Evolutionary conservation across 208 protist species (phyloP), one percentile per base, ranked within the genome.

Genomic region (Porcisia deanei): DNA sequence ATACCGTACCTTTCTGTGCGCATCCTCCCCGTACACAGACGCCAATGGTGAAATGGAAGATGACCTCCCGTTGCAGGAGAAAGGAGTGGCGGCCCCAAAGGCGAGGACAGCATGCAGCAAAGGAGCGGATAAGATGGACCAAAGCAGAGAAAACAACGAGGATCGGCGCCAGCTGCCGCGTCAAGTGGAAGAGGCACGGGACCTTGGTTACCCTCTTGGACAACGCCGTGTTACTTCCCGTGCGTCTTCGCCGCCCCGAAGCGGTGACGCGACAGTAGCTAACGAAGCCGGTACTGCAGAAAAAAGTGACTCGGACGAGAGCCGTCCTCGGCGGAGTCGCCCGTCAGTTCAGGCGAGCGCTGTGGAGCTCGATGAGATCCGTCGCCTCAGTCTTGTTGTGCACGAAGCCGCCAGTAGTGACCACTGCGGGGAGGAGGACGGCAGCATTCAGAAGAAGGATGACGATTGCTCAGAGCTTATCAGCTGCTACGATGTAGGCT

Each of bases 401-500:
- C 30, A 43, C 20, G 52, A 72, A 45, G 25, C 4, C 68, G 25
- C 9, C 53, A 61, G 9, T 5, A 59, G 37, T 30, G 71, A 75
- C n/a, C n/a, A 2, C 25, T 22, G 65, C 22, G 30, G 20, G 37
- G 69, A 30, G 14, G 54, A 57, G 47, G 20, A 3, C 30, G 14
- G 5, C 47, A 20, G 61, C 34, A n/a, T 5, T 16, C 22, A 55
- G 10, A 67, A 69, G 1, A 47, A 55, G 25, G 12, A 65, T 0
- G 47, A 73, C 0, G 57, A 58, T 6, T 61, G 66, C 16, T 25
- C 61, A 0, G 77, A 77, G 34, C 60, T 77, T 54, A 74, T 82
- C 72, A 77, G 77, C 77, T 77, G 77, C 72, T 77, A 77, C 52
- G 72, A 82, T 54, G 77, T 70, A 25, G 74, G 57, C 6, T 82